Evolutionary conservation across 371 early-diverging fungal species (phyloP), one percentile per base, ranked within the genome.

Genomic region (Saksenaea oblongispora): DNA sequence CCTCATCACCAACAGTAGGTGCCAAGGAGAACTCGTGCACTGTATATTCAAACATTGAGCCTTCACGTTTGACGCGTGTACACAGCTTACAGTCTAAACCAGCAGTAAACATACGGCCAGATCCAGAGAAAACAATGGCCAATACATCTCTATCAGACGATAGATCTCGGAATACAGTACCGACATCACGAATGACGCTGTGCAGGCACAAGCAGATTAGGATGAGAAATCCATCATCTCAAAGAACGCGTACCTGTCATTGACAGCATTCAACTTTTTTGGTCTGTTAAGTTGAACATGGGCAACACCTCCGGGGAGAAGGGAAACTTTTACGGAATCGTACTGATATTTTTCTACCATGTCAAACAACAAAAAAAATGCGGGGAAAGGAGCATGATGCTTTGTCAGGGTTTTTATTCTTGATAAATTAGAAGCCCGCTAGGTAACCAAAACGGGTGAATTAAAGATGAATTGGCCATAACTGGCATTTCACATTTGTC

Each of bases 241-340:
- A 18, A 9, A n/a, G n/a, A n/a, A 61, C 15, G 14, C 71, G 60
- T 73, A 85, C 89, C 65, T 72, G 36, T 70, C 61, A 73, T 88
- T 91, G 74, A 95, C 88, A 22, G 93, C 85, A 71, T 96, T 95
- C 57, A 94, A 76, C 60, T 89, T 84, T 61, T 86, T 78, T 11
- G 96, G 93, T 8, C 96, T 80, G 76, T 92, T 90, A 51, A 97
- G 82, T 64, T 91, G 85, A 34, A 97, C 92, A 59, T 90, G 93
- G 36, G 92, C 85, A 39, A 96, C 89, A 34, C 83, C 84, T 15
- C 84, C 84, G 14, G 80, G 58, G 18, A 80, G 71, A 55, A 89
- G 73, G 24, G 75, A 65, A 34, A 89, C 88, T 59, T 80, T 80
- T 58, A 92, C 75, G 35, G 82, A 79, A 70, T 91, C 83, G 68